Evolutionary conservation across 163 green algal genomes (phyloP).

Genomic region (Scenedesmus sp.): DNA sequence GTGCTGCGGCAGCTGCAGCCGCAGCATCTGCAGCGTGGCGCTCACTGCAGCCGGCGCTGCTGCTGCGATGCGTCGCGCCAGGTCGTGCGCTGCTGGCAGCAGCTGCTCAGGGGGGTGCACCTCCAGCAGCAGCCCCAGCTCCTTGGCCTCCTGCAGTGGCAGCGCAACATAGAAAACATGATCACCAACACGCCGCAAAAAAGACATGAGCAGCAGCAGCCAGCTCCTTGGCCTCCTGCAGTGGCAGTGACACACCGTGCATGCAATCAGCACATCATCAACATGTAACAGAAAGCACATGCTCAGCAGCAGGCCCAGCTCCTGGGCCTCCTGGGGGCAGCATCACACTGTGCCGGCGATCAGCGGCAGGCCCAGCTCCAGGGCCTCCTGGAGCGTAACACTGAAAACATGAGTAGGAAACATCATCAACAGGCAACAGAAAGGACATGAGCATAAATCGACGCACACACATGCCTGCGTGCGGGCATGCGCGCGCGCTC

Average conservation of each 20-base stretch:
- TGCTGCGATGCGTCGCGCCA: constrained; percentile 40
- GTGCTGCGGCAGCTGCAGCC: constrained; percentile 18
- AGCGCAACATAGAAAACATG: neutral
- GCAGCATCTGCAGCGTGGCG: constrained; percentile 46
- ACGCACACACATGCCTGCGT: neutral
- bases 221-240: neutral
- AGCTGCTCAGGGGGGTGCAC: constrained; percentile 37
- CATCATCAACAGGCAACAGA: neutral
- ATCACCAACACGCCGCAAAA: neutral
- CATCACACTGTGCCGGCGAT: neutral
- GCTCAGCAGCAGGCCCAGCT: neutral
- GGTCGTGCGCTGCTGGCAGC: constrained; percentile 30
- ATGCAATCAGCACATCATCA: neutral
- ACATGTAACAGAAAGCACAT: neutral
- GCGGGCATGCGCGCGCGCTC: too few species aligned
- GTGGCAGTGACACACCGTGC: neutral
- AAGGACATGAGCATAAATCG: neutral
- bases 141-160: constrained; percentile 21
- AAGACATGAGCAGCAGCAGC: too few species aligned
- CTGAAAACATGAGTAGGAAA: neutral
- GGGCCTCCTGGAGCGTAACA: too few species aligned
- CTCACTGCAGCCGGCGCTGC: constrained; percentile 41
- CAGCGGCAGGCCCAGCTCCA: neutral
- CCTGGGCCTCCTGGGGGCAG: neutral
- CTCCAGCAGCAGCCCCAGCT: constrained; percentile 44